Base-by-base conservation (phyloP, 1,284 basidiomycete species). In the Kalmanozyma brasiliensis region DNA sequence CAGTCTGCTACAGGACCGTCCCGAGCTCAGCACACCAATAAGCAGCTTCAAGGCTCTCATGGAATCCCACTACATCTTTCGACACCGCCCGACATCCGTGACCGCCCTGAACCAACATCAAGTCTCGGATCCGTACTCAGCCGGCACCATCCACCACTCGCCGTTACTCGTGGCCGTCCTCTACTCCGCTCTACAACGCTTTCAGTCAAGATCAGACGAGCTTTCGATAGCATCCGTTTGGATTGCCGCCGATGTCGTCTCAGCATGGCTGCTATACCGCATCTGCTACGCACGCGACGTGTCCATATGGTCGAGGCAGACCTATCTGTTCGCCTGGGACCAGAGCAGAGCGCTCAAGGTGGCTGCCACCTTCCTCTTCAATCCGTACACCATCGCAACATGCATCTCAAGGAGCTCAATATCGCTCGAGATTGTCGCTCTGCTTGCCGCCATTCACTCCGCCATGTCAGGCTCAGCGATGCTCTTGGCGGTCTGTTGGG, bases 301-400 rank as follows among this genome's bases (percentile, higher is more conserved):
- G 17, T 52, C 57, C 29, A 16, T n/a, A 10, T 40, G 49, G 56
- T 45, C 64, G 24, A 45, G 49, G 42, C 52, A 61, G 41, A 52
- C 57, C 20, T 49, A 58, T 36, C 14, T 70, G 8, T 66, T 34
- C 32, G 30, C 59, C 1, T 66, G 69, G 69, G 52, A 72, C 29
- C 59, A 46, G n/a, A 67, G 58, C 46, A 52, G 69, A 49, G 63
- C 71, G 16, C 17, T 52, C 24, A 56, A 52, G 30, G 60, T 74
- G n/a, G 51, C 72, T 10, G 59, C 51, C 29, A 24, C 74, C 16
- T 94, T 90, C 83, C 86, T 97, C 3, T 83, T 95, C 61, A 96
- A 96, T 73, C 94, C 94, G 4, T 94, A 95, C 81, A 84, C 91
- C 6, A 82, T 94, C 43, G 84, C 92, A 1, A 88, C 93, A 0